Evolutionary conservation across 176 grass and related monocot genomes (phyloP).

Genomic region (Oryza nivara): DNA sequence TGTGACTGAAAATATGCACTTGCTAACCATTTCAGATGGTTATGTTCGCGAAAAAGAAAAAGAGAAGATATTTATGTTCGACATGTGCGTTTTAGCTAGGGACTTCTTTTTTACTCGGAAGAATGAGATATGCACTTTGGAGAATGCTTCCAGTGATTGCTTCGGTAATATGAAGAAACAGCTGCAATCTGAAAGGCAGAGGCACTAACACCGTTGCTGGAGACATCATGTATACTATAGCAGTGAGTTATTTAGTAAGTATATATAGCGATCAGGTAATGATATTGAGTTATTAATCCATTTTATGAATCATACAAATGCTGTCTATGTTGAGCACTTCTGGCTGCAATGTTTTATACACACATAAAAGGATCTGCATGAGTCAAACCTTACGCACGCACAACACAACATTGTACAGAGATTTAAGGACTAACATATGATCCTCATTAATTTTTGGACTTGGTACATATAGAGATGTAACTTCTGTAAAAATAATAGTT

Average conservation of each 20-base stretch:
- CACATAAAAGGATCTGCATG: neutral
- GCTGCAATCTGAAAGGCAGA: slow-evolving; percentile 6
- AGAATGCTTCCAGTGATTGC: slow-evolving; percentile 17
- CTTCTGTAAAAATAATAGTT: neutral
- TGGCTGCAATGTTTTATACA: neutral
- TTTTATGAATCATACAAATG: slow-evolving; percentile 30
- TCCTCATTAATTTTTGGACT: neutral
- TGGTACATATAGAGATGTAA: neutral
- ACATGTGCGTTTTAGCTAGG: too few relatives aligned
- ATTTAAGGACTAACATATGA: neutral
- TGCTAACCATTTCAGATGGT: neutral
- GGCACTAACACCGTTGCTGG: neutral
- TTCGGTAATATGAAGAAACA: neutral
- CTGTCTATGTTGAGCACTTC: neutral
- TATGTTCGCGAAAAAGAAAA: neutral
- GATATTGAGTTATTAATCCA: slow-evolving; percentile 16
- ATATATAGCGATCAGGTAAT: neutral
- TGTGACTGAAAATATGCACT: neutral
- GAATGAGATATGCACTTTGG: neutral
- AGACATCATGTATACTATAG: neutral
- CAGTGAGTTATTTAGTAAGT: neutral
- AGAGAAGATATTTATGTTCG: neutral
- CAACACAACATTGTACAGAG: neutral
- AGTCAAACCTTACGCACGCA: slow-evolving; percentile 13
- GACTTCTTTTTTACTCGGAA: neutral